These are phyloP conservation scores for Sugiyamaella sp. DNA, from an alignment of 1,139 yeast genomes.

Conservation along the genomic window DNA sequence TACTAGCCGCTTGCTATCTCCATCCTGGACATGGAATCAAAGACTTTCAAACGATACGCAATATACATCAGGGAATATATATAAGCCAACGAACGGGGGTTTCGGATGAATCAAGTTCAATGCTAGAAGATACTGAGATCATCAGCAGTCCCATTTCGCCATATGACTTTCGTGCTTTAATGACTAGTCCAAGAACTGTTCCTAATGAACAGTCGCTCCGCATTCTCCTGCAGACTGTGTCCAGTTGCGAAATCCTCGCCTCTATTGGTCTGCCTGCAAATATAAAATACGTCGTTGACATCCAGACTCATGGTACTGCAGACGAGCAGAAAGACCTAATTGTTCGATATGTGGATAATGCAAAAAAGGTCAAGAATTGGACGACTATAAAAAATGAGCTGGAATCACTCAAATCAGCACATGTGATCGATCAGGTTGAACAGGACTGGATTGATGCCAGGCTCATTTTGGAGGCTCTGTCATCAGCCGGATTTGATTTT, in stretches of 20 bases:
- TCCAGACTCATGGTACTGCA: conserved; percentile 1
- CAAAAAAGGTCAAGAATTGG: conserved; percentile 7
- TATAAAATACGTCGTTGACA: conserved; percentile 5
- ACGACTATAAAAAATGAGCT: conserved; percentile 22
- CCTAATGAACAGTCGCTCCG: conserved; percentile 7
- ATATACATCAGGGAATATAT: conserved; percentile 11
- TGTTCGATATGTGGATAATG: conserved; percentile 5
- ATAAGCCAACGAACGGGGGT: conserved; percentile 1
- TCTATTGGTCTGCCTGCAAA: conserved; percentile 12
- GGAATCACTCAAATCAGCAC: conserved; percentile 15
- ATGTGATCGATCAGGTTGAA: conserved; percentile 22
- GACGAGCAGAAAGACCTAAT: conserved; percentile 14
- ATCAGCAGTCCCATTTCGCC: not conserved
- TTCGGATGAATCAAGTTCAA: not conserved
- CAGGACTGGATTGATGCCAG: conserved; percentile 26
- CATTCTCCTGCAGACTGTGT: conserved; percentile 8
- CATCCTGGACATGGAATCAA: not conserved
- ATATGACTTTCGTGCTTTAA: conserved; percentile 1
- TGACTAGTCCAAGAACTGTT: conserved; percentile 10
- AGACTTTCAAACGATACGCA: conserved; percentile 12
- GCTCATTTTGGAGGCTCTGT: conserved; percentile 26
- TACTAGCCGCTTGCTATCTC: conserved; percentile 30
- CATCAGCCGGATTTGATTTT: conserved; percentile 31
- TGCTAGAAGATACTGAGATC: not conserved
- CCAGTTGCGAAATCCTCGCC: conserved; percentile 14